Evolutionary conservation across 768 basidiomycete species (phyloP).

Genomic region (Mrakia hoshinonis): DNA sequence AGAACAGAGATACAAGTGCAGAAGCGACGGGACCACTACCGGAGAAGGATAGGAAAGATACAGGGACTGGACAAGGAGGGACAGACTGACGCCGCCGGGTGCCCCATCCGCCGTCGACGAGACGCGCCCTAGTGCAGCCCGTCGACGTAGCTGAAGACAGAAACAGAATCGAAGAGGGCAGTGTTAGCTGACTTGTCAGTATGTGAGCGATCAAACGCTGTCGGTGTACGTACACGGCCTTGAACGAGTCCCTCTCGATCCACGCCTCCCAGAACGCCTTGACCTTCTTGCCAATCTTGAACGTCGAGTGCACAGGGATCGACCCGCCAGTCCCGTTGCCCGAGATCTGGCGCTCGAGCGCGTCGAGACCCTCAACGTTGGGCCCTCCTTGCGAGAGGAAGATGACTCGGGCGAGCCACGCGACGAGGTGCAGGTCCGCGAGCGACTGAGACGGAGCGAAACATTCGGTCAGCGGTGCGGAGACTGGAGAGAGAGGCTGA

Average conservation of each 20-base stretch:
- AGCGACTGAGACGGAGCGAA: conserved; percentile 51
- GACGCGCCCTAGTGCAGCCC: not conserved
- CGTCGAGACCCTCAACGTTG: conserved; percentile 34
- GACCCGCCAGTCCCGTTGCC: conserved; percentile 26
- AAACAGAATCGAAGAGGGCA: not conserved
- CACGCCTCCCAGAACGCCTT: conserved; percentile 64
- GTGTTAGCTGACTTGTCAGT: not conserved
- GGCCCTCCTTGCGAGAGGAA: conserved; percentile 51
- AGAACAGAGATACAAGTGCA: no score
- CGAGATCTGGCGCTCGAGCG: conserved; percentile 49
- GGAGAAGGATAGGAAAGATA: no score
- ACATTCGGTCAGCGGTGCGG: no score
- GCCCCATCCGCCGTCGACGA: no score
- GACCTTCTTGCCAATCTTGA: conserved; percentile 45
- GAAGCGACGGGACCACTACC: no score
- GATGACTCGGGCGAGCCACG: conserved; percentile 51
- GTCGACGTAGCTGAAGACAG: conserved; percentile 8
- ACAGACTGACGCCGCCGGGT: no score
- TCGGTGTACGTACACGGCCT: conserved; percentile 49
- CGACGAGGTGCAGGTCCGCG: conserved; percentile 69
- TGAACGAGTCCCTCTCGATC: conserved; percentile 60
- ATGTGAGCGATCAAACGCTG: no score
- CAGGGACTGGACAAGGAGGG: no score
- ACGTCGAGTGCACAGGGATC: not conserved
- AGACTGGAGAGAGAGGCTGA: not conserved